Evolutionary conservation across 1,139 yeast genomes (phyloP).

Genomic region (Blastobotrys raffinosifermentans): DNA sequence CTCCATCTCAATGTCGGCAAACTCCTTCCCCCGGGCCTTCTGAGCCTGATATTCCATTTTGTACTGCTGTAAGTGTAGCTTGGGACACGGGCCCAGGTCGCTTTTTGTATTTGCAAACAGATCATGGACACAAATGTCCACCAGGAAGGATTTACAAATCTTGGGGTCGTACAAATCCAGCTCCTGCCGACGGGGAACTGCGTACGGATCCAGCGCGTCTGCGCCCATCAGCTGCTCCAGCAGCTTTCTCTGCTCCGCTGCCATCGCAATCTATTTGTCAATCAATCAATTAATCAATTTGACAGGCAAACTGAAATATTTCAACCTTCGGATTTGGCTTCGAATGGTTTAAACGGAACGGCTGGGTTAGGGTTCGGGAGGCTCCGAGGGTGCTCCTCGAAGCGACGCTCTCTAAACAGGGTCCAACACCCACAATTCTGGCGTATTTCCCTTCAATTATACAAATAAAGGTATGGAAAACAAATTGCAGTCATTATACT

Average conservation of each 20-base stretch:
- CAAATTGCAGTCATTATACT: too few relatives aligned
- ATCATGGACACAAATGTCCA: conserved; percentile 88
- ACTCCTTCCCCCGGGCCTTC: conserved; percentile 48
- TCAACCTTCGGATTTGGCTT: too few relatives aligned
- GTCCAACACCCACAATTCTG: too few relatives aligned
- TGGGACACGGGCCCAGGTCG: conserved; percentile 76
- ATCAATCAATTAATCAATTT: too few relatives aligned
- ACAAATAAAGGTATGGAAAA: too few relatives aligned
- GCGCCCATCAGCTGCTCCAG: conserved; percentile 80
- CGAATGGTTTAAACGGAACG: too few relatives aligned
- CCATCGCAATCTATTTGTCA: too few relatives aligned
- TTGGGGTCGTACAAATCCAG: conserved; percentile 50
- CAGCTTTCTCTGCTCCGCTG: conserved; percentile 70
- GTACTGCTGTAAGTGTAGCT: conserved; percentile 68
- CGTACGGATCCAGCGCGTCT: conserved; percentile 37
- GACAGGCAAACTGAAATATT: too few relatives aligned
- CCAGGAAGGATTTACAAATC: conserved; percentile 74
- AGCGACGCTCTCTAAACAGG: too few relatives aligned
- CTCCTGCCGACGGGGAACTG: conserved; percentile 28
- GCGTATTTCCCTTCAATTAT: too few relatives aligned
- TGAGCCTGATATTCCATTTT: conserved; percentile 64
- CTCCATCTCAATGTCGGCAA: conserved; percentile 68
- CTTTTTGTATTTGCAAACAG: conserved; percentile 78
- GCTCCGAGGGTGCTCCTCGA: too few relatives aligned
- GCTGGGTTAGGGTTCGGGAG: too few relatives aligned